Evolutionary conservation across 225 moss, liverwort and hornwort genomes (phyloP).

Genomic region (Physcomitrium patens): DNA sequence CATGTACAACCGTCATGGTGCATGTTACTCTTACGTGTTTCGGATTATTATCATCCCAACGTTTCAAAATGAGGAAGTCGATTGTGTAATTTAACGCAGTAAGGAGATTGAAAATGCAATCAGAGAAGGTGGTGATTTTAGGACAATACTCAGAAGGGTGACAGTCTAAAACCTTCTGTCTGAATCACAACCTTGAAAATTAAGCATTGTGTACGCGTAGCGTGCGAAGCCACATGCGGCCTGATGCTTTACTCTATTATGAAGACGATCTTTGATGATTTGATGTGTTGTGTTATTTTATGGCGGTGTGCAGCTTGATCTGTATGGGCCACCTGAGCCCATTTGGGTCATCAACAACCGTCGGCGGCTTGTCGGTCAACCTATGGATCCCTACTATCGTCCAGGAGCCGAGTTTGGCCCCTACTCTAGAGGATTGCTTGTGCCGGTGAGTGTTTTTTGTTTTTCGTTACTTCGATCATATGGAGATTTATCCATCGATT

Average conservation of each 20-base stretch:
- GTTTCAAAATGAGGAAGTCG: too few species aligned
- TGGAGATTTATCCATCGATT: not conserved
- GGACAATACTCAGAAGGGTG: too few species aligned
- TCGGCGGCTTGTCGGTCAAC: conserved; percentile 31
- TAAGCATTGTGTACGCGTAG: not conserved
- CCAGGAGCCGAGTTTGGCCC: conserved; percentile 23
- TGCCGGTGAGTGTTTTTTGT: conserved; percentile 34
- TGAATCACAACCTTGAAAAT: too few species aligned
- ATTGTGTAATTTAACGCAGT: too few species aligned
- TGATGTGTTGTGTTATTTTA: not conserved
- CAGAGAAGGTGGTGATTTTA: too few species aligned
- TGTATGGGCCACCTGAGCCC: conserved; percentile 42
- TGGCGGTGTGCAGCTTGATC: conserved; percentile 21
- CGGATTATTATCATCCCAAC: too few species aligned
- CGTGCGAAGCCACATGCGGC: not conserved
- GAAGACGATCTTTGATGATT: not conserved
- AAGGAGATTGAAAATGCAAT: too few species aligned
- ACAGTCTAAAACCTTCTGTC: too few species aligned
- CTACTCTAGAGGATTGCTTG: conserved; percentile 36
- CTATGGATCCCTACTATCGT: conserved; percentile 27
- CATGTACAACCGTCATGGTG: not conserved
- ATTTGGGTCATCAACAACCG: conserved; percentile 40
- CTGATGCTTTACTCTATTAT: not conserved
- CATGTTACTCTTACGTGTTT: not conserved
- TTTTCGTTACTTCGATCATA: not conserved